A percentile compares a stretch with the other conserved stretches of the same genome.
phyloP scores from a whole-genome alignment of 192 early-diverging fungal genomes.

The Coemansia sp. region DNA sequence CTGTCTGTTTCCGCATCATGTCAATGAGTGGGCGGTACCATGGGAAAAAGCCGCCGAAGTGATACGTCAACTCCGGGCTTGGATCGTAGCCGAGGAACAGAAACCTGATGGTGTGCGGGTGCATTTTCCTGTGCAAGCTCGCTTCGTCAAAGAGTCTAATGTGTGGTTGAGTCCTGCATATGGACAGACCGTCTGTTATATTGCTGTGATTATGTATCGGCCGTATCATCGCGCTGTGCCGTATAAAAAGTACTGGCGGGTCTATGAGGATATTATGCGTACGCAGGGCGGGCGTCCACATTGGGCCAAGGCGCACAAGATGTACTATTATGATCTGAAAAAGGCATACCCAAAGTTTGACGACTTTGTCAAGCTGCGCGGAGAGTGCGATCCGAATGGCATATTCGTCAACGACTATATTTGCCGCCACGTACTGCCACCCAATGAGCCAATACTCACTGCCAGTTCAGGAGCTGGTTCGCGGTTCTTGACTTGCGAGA shows the following conservation, averaged over 20 bases:
- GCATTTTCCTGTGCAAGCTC: constrained; percentile 74
- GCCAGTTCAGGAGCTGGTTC: neutral
- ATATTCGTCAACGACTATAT: constrained; percentile 79
- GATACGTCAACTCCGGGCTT: neutral
- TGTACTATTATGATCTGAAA: constrained; percentile 59
- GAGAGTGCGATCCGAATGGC: constrained; percentile 66
- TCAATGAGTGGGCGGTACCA: constrained; percentile 76
- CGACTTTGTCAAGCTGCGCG: constrained; percentile 62
- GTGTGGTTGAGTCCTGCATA: constrained; percentile 77
- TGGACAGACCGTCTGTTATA: constrained; percentile 68
- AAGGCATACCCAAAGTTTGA: constrained; percentile 66
- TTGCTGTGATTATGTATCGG: constrained; percentile 78
- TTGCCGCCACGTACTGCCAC: constrained; percentile 61
- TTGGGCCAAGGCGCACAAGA: constrained; percentile 78
- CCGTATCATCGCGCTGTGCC: constrained; percentile 70
- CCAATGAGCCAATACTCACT: constrained; percentile 14
- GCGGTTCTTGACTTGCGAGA: neutral
- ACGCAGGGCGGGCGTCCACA: constrained; percentile 69
- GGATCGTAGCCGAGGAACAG: constrained; percentile 18
- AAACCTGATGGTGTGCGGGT: constrained; percentile 58
- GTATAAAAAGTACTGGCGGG: constrained; percentile 73
- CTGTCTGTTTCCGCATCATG: constrained; percentile 72
- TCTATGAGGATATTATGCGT: constrained; percentile 75
- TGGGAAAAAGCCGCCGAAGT: constrained; percentile 1
- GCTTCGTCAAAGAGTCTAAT: constrained; percentile 60